Evolutionary conservation across 192 early-diverging fungal genomes (phyloP).

Genomic region (Paraglomus brasilianum): DNA sequence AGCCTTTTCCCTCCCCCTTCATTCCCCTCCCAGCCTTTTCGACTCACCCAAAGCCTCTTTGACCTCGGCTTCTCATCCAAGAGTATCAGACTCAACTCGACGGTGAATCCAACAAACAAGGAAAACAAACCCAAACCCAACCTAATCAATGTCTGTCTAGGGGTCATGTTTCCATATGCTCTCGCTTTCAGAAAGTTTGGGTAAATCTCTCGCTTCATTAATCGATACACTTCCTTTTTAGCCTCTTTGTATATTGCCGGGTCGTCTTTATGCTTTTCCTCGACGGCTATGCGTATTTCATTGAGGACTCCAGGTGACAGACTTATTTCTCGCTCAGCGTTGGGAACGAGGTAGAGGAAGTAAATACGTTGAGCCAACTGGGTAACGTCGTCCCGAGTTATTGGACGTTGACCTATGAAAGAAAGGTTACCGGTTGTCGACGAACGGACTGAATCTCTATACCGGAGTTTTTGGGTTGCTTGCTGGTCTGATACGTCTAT

Average conservation of each 20-base stretch:
- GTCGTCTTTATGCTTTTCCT: conserved; percentile 40
- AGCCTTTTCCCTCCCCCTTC: background rate
- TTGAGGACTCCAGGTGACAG: conserved; percentile 43
- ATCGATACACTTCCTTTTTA: conserved; percentile 51
- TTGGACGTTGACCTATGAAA: conserved; percentile 20
- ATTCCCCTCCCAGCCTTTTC: background rate
- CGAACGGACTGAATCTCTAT: conserved; percentile 31
- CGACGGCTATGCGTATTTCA: conserved; percentile 35
- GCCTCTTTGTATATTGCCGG: conserved; percentile 56
- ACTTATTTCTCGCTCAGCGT: conserved; percentile 50
- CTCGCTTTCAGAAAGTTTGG: conserved; percentile 56
- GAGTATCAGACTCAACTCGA: conserved; percentile 54
- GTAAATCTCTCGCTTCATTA: conserved; percentile 52
- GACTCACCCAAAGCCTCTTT: conserved; percentile 53
- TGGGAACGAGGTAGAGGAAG: conserved; percentile 49
- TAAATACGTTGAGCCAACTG: conserved; percentile 57
- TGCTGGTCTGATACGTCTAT: background rate
- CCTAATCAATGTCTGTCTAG: conserved; percentile 46
- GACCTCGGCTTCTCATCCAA: conserved; percentile 45
- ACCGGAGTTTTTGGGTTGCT: background rate
- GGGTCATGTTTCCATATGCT: conserved; percentile 56
- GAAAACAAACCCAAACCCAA: conserved; percentile 47
- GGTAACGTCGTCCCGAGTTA: conserved; percentile 49
- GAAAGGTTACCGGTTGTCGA: conserved; percentile 27
- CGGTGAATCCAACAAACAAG: conserved; percentile 52